Conservation (phyloP, 2,329 filamentous ascomycete genomes). For the Talaromyces sp. region DNA sequence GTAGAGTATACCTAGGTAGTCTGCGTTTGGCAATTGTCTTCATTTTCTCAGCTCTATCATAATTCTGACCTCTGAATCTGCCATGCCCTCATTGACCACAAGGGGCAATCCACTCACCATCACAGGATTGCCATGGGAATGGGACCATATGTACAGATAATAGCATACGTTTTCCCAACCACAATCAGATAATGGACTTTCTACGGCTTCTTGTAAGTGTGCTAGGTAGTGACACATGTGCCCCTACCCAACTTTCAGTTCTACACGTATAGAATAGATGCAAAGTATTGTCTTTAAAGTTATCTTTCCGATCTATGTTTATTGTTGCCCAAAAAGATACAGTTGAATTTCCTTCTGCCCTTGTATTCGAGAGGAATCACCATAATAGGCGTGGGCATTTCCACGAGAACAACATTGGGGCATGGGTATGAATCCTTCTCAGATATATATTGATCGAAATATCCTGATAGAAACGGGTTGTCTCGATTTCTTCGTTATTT, state of each 20-base stretch:
- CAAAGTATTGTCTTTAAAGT: not conserved
- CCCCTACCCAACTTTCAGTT: not conserved
- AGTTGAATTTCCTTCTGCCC: not conserved
- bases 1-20: not conserved
- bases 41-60: not conserved
- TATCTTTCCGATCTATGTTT: not conserved
- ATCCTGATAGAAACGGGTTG: not conserved
- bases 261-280: not conserved
- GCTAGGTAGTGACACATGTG: not conserved
- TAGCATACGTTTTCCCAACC: not conserved
- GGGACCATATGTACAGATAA: not conserved
- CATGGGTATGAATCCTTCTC: not conserved
- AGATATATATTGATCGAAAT: not conserved
- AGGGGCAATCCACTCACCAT: not conserved
- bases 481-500: too few species aligned
- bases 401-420: not conserved
- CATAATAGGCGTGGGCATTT: too few species aligned
- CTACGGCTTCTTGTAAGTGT: not conserved
- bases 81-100: not conserved
- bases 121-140: not conserved
- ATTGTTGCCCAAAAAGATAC: not conserved
- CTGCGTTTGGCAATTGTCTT: not conserved
- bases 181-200: not conserved
- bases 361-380: too few species aligned
- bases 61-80: not conserved